These are phyloP conservation scores for Artemisia tridentata DNA, from an alignment of 129 eudicot species.

Conservation along the genomic window DNA sequence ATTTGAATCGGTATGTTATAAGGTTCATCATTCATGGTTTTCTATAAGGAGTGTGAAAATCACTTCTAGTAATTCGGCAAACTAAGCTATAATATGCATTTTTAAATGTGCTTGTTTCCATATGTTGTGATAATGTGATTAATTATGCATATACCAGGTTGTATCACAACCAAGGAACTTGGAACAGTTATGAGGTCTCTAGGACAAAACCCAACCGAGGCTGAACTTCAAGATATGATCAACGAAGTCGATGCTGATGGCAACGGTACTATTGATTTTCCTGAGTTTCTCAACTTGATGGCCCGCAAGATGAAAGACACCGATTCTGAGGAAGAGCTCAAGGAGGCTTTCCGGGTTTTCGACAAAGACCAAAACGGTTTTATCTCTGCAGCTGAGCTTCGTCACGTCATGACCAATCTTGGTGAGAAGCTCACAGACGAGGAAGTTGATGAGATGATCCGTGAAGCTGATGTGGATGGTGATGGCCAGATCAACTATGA, in stretches of 20 bases:
- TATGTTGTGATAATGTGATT: no score
- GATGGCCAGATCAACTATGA: constrained; percentile 89
- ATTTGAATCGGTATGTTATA: neutral
- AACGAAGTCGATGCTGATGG: constrained; percentile 87
- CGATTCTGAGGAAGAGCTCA: constrained; percentile 79
- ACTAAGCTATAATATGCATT: neutral
- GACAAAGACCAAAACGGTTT: constrained; percentile 78
- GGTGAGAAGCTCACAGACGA: constrained; percentile 80
- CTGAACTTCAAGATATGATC: constrained; percentile 80
- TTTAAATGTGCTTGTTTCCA: neutral
- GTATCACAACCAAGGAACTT: constrained; percentile 81
- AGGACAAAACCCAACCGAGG: constrained; percentile 79
- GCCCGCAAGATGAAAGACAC: constrained; percentile 83
- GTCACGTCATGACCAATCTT: constrained; percentile 81
- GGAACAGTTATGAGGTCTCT: constrained; percentile 84
- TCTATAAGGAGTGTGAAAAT: neutral
- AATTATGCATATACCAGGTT: constrained; percentile 28
- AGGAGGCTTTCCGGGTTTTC: constrained; percentile 70
- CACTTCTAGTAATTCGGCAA: neutral
- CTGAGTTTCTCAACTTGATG: constrained; percentile 78
- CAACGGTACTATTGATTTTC: constrained; percentile 77
- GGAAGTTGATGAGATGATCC: constrained; percentile 77
- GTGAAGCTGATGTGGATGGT: constrained; percentile 83
- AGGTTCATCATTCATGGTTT: no score
- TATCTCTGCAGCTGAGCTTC: constrained; percentile 73